Conservation (phyloP, 345 rosid species). For the Eucalyptus curtisii region DNA sequence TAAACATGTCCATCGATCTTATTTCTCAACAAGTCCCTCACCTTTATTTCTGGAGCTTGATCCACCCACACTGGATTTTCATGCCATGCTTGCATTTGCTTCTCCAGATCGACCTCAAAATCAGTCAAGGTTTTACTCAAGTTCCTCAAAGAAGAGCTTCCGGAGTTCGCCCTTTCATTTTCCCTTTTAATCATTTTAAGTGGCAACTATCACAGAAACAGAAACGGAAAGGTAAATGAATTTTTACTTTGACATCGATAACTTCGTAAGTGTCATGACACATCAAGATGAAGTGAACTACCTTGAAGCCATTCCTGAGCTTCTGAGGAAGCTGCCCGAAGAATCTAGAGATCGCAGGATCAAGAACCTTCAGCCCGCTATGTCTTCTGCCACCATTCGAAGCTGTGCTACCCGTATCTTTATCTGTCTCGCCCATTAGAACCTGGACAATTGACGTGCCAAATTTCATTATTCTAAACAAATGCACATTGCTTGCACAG, state of each 20-base stretch:
- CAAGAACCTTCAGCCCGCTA: constrained; percentile 19
- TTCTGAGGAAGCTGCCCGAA: constrained; percentile 45
- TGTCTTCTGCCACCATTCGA: constrained; percentile 8
- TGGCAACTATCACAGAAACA: constrained; percentile 28
- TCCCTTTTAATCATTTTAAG: constrained; percentile 28
- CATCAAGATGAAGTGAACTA: background rate
- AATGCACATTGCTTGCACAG: background rate
- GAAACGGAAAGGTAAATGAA: background rate
- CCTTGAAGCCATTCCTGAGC: constrained; percentile 27
- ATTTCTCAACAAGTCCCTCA: background rate
- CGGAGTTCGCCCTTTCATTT: constrained; percentile 8
- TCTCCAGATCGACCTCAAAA: constrained; percentile 36
- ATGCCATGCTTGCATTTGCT: constrained; percentile 67
- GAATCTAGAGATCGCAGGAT: constrained; percentile 42
- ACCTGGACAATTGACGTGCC: background rate
- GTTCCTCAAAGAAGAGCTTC: constrained; percentile 18
- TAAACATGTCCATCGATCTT: background rate
- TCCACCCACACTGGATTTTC: constrained; percentile 65
- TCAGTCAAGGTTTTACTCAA: constrained; percentile 20
- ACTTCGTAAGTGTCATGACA: background rate
- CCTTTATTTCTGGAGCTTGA: constrained; percentile 53
- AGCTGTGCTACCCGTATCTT: constrained; percentile 6
- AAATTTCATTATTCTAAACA: background rate
- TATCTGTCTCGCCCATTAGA: constrained; percentile 15
- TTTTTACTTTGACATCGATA: background rate